Conservation (phyloP, 2,329 filamentous ascomycete species). For the Trichoderma brevicompactum region DNA sequence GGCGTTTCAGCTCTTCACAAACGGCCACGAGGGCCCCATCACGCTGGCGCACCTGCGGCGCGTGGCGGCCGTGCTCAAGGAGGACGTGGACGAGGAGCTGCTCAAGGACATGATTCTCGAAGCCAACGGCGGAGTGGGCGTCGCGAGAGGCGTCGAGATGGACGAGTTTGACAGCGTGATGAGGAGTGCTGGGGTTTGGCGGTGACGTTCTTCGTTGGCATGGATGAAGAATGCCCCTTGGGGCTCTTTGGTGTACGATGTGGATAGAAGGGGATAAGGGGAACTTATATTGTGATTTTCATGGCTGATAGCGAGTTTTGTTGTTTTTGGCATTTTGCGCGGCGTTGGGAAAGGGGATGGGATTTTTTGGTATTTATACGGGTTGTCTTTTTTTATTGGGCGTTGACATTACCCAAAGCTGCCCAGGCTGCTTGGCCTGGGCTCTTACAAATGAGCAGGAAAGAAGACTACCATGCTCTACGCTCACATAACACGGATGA, state of each 20-base stretch:
- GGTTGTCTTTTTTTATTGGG: background rate
- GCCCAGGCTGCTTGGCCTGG: background rate
- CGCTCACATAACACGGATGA: too few species aligned
- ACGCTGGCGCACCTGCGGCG: slow-evolving; percentile 77
- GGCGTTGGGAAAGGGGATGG: background rate
- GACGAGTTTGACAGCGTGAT: slow-evolving; percentile 88
- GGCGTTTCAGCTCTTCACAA: slow-evolving; percentile 81
- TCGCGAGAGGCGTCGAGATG: slow-evolving; percentile 70
- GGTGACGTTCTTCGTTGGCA: slow-evolving; percentile 44
- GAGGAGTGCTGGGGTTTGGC: slow-evolving; percentile 81
- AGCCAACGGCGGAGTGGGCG: slow-evolving; percentile 80
- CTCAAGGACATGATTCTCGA: slow-evolving; percentile 94
- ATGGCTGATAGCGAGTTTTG: too few species aligned
- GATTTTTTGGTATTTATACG: too few species aligned
- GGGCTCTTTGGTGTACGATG: background rate
- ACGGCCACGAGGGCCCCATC: slow-evolving; percentile 62
- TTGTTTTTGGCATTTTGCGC: background rate
- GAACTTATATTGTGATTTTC: too few species aligned
- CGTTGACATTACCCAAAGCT: background rate
- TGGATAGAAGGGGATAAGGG: background rate
- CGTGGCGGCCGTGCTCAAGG: slow-evolving; percentile 80
- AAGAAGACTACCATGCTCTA: too few species aligned
- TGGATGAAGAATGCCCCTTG: too few species aligned
- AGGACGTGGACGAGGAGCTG: slow-evolving; percentile 81
- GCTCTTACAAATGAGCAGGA: background rate